Percentiles rank a stretch among this genome's conserved stretches.
phyloP scores from a whole-genome alignment of 2,329 filamentous ascomycete genomes.

The Aureobasidium melanogenum region DNA sequence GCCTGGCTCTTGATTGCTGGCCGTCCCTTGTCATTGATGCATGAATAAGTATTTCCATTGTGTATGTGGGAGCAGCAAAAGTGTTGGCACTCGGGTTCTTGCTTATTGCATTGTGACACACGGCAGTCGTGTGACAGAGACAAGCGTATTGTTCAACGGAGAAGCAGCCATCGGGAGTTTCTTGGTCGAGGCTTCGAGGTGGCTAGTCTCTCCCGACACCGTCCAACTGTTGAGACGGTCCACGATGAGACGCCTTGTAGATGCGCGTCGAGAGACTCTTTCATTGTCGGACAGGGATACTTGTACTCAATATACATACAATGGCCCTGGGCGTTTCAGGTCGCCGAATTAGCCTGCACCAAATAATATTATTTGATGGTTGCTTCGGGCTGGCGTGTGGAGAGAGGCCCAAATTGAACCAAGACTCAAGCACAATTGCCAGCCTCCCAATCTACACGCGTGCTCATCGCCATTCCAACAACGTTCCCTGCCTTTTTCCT shows the following conservation, averaged over 20 bases:
- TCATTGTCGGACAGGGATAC: neutral
- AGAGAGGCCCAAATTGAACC: slow-evolving; percentile 4
- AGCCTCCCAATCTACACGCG: slow-evolving; percentile 7
- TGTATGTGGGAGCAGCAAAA: neutral
- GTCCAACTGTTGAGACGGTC: neutral
- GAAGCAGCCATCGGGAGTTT: neutral
- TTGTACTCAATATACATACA: neutral
- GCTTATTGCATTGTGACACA: neutral
- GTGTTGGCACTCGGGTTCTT: neutral
- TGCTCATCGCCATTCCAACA: slow-evolving; percentile 10
- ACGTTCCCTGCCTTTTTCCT: slow-evolving; percentile 6
- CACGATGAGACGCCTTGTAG: neutral
- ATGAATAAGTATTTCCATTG: neutral
- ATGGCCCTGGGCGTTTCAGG: neutral
- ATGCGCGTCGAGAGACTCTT: neutral
- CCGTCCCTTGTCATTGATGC: neutral
- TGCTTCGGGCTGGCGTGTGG: neutral
- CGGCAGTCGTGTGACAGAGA: neutral
- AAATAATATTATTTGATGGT: neutral
- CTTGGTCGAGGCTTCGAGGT: slow-evolving; percentile 4
- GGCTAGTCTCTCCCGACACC: neutral
- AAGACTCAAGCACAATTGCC: neutral
- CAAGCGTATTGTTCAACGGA: neutral
- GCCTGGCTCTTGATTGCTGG: neutral
- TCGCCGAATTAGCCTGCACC: neutral